These are phyloP conservation scores for Aeminium ludgeri DNA, from an alignment of 495 filamentous ascomycete genomes.

Conservation along the genomic window DNA sequence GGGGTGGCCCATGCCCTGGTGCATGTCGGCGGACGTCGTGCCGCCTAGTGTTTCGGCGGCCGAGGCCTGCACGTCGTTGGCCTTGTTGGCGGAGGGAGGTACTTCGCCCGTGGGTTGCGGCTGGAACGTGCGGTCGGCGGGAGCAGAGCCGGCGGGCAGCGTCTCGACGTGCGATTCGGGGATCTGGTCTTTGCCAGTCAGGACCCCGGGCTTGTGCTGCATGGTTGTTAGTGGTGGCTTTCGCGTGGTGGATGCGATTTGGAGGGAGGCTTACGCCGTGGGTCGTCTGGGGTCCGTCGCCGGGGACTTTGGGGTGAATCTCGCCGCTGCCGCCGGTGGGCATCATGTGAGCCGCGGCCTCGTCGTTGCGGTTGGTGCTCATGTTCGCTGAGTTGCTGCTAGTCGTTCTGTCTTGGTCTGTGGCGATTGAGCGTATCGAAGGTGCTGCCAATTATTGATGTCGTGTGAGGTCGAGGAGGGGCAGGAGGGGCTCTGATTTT, in stretches of 20 bases:
- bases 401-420: too few species aligned
- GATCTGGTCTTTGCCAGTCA: conserved; percentile 39
- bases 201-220: conserved; percentile 50
- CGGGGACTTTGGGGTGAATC: conserved; percentile 35
- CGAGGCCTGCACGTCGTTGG: conserved; percentile 22
- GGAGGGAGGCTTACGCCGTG: conserved; percentile 32
- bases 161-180: conserved; percentile 49
- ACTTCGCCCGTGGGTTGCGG: conserved; percentile 35
- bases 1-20: conserved; percentile 45
- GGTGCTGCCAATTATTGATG: too few species aligned
- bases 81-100: conserved; percentile 32
- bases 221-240: too few species aligned
- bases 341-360: conserved; percentile 34
- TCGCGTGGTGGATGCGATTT: too few species aligned
- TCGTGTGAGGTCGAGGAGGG: too few species aligned
- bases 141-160: conserved; percentile 47
- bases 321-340: conserved; percentile 24
- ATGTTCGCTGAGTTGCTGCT: conserved; percentile 20
- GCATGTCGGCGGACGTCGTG: conserved; percentile 43
- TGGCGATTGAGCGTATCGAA: too few species aligned
- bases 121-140: conserved; percentile 39
- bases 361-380: conserved; percentile 35
- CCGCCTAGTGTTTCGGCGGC: conserved; percentile 43
- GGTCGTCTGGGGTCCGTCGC: conserved; percentile 33
- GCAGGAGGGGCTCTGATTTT: too few species aligned